Evolutionary conservation across 2,329 filamentous ascomycete species (phyloP).

Genomic region (Metarhizium guizhouense): DNA sequence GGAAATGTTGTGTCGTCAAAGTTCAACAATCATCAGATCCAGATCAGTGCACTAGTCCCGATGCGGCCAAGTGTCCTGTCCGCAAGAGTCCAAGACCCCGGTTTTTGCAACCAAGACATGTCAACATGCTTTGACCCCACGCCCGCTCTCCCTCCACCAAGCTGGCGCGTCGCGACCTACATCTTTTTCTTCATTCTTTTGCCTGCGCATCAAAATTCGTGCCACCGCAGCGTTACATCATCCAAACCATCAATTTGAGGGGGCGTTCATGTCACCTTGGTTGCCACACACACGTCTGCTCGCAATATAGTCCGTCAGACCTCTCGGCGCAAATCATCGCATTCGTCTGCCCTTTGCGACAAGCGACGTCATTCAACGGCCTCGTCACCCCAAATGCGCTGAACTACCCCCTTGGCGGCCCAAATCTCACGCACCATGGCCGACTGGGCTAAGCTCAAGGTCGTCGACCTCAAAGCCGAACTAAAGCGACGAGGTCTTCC

Average conservation of each 20-base stretch:
- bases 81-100: not conserved
- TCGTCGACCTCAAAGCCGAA: slow-evolving; percentile 66
- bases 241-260: not conserved
- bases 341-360: not conserved
- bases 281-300: not conserved
- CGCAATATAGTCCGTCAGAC: not conserved
- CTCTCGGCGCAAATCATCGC: not conserved
- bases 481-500: slow-evolving; percentile 63
- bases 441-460: slow-evolving; percentile 55
- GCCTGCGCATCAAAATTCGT: not conserved
- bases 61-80: not conserved
- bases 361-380: not conserved
- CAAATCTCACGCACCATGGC: slow-evolving; percentile 26
- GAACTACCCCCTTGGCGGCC: not conserved
- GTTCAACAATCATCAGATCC: no score
- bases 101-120: not conserved
- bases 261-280: not conserved
- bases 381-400: not conserved
- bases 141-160: not conserved
- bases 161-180: not conserved
- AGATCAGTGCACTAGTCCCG: not conserved
- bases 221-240: not conserved
- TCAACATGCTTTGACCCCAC: not conserved
- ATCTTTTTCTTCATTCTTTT: not conserved
- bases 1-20: not conserved